phyloP scores from a whole-genome alignment of 495 filamentous ascomycete genomes.

The Xylaria venustula region DNA sequence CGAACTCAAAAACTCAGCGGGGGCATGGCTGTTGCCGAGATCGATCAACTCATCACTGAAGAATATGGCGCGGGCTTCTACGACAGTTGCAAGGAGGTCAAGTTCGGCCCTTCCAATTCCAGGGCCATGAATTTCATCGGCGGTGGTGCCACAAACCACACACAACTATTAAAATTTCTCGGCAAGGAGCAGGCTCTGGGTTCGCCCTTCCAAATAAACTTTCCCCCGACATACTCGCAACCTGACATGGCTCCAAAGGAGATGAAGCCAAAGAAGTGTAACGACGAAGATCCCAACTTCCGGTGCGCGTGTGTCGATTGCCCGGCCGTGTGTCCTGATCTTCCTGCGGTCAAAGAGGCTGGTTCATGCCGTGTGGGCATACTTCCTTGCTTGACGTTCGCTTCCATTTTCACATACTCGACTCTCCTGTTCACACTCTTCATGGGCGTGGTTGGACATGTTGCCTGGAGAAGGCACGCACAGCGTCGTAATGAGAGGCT shows the following conservation, averaged over 20 bases:
- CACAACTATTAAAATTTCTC: slow-evolving; percentile 82
- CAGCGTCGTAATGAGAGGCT: slow-evolving; percentile 75
- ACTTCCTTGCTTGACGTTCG: slow-evolving; percentile 87
- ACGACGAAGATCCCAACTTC: slow-evolving; percentile 78
- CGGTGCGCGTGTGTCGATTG: slow-evolving; percentile 94
- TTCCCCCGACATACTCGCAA: slow-evolving; percentile 64
- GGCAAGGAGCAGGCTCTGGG: slow-evolving; percentile 85
- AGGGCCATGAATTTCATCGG: slow-evolving; percentile 94
- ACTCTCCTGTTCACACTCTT: slow-evolving; percentile 66
- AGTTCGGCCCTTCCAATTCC: slow-evolving; percentile 89
- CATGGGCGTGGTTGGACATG: slow-evolving; percentile 66
- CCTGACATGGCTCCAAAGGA: slow-evolving; percentile 62
- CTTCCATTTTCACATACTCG: slow-evolving; percentile 82
- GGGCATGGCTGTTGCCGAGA: slow-evolving; percentile 76
- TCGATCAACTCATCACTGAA: slow-evolving; percentile 86
- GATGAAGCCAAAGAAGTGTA: slow-evolving; percentile 76
- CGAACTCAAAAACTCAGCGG: slow-evolving; percentile 61
- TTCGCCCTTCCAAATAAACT: slow-evolving; percentile 97
- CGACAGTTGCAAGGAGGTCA: slow-evolving; percentile 97
- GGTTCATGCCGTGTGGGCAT: slow-evolving; percentile 78
- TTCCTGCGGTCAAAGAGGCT: slow-evolving; percentile 66
- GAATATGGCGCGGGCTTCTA: slow-evolving; percentile 88
- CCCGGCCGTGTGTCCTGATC: slow-evolving; percentile 73
- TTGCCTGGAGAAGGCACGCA: slow-evolving; percentile 69
- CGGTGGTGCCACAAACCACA: slow-evolving; percentile 89